Evolutionary conservation across 352 stramenopile genomes (phyloP).

Genomic region (Elongisporangium prolatum): DNA sequence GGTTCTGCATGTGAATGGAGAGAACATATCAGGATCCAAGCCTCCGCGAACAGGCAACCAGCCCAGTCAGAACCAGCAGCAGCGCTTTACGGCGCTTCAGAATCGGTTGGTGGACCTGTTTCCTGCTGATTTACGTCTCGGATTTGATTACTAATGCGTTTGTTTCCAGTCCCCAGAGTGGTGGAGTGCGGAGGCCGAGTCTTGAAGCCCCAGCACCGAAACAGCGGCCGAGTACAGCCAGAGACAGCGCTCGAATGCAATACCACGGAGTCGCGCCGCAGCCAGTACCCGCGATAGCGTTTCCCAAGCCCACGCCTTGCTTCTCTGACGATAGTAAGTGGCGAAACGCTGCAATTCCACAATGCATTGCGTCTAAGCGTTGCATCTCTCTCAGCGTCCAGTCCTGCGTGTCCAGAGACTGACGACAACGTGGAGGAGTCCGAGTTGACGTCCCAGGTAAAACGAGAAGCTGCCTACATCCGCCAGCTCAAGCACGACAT

Average conservation of each 20-base stretch:
- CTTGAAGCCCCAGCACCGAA: constrained; percentile 13
- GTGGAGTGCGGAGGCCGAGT: constrained; percentile 29
- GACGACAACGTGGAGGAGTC: constrained; percentile 2
- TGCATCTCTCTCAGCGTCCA: background rate
- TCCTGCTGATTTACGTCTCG: background rate
- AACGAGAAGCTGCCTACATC: constrained; percentile 40
- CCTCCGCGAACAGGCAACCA: constrained; percentile 10
- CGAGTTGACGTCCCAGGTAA: background rate
- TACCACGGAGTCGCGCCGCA: background rate
- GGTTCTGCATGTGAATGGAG: background rate
- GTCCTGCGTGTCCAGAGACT: constrained; percentile 4
- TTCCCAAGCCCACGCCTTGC: constrained; percentile 10
- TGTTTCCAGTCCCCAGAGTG: constrained; percentile 38
- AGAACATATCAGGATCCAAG: constrained; percentile 1
- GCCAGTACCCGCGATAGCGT: background rate
- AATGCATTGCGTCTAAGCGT: background rate
- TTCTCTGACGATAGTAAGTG: constrained; percentile 6
- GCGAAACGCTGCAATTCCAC: background rate
- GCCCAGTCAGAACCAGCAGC: constrained; percentile 4
- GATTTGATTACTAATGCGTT: background rate
- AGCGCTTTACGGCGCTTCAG: background rate
- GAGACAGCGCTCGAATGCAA: constrained; percentile 24
- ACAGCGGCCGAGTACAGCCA: constrained; percentile 43
- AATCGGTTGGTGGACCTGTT: background rate
- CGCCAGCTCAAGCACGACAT: constrained; percentile 59